These are phyloP conservation scores for Xylaria nigripes DNA, from an alignment of 495 filamentous ascomycete species.

Conservation along the genomic window DNA sequence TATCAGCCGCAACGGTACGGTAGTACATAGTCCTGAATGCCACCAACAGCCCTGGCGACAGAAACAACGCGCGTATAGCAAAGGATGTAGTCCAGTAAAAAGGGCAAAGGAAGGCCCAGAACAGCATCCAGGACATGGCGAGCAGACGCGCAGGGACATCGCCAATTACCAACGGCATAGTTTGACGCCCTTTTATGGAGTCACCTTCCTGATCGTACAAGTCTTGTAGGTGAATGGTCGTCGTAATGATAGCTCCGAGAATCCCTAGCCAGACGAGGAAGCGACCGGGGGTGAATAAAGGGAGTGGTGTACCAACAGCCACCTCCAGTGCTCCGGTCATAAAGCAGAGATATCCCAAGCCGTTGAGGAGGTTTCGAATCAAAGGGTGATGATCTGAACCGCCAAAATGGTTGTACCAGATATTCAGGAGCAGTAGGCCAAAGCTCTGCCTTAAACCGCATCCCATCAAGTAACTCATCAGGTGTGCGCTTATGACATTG, in stretches of 20 bases:
- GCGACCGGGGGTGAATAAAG: too few species aligned
- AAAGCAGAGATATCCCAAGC: conserved; percentile 30
- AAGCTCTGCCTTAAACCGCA: too few species aligned
- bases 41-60: not conserved
- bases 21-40: not conserved
- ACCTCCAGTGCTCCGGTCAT: conserved; percentile 19
- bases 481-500: too few species aligned
- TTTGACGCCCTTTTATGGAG: conserved; percentile 28
- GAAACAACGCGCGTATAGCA: not conserved
- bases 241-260: conserved; percentile 34
- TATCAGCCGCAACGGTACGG: not conserved
- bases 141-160: conserved; percentile 32
- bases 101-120: conserved; percentile 35
- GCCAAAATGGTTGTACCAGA: conserved; percentile 42
- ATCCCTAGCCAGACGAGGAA: conserved; percentile 34
- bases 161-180: conserved; percentile 36
- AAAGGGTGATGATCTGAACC: conserved; percentile 31
- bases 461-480: too few species aligned
- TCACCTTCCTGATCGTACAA: conserved; percentile 44
- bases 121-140: conserved; percentile 25
- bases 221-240: conserved; percentile 45
- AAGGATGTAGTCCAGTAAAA: conserved; percentile 25
- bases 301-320: not conserved
- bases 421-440: conserved; percentile 7
- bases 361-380: conserved; percentile 38